Evolutionary conservation across 116 monocot genomes (phyloP), one percentile per base, ranked within the genome.

Genomic region (Trichopus zeylanicus): DNA sequence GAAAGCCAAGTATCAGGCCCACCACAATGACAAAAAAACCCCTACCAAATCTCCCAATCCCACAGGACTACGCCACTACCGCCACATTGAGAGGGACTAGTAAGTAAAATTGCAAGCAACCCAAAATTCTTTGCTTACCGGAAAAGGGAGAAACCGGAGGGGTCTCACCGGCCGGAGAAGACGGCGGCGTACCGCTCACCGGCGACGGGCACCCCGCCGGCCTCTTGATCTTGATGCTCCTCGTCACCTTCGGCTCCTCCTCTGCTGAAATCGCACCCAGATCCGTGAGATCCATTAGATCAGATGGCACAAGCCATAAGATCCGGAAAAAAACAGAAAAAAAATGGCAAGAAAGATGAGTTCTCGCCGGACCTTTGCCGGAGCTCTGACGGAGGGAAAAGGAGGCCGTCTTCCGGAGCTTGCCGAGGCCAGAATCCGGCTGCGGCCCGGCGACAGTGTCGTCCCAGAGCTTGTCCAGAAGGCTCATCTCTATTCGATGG

Each of bases 191-290:
- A 26, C 68, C 74, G 62, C 24, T 64, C 46, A 20, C 38, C 69
- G 78, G 62, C 42, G 85, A 73, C 18, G 79, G 70, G 54, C 61
- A 71, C 26, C 83, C 83, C 5, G 72, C 55, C 26, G 88, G 83
- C 57, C 69, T 77, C 69, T 70, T 77, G 34, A 88, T 83, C 83
- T 80, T 88, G 57, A 88, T 88, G 68, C 77, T 80, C 55, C 83
- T 65, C 47, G 88, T 80, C 49, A 88, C 88, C 66, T 33, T 71
- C 64, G 77, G 74, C 72, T 37, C 59, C 57, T 39, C 62, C 73
- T 34, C 63, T 27, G 11, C 53, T 57, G 55, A 48, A 3, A 10
- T 86, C 49, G 19, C 20, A 20, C 7, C 49, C 49, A 49, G 21
- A 49, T 49, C 21, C 49, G 7, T 1, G 21, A 49, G 49, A n/a